phyloP scores from a whole-genome alignment of 1,139 yeast species.

The Taphrina sp. region DNA sequence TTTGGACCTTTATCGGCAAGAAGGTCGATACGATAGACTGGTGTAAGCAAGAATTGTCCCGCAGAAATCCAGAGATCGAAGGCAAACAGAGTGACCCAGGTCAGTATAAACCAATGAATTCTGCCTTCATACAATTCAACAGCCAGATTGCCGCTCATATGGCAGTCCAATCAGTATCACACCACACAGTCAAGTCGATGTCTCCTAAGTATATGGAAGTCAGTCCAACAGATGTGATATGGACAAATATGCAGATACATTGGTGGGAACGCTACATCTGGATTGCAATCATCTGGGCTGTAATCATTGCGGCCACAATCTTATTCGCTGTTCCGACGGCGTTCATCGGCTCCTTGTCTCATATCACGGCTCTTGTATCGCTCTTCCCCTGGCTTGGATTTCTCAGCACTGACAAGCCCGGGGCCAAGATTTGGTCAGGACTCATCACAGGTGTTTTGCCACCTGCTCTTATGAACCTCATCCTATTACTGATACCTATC shows the following conservation, averaged over 20 bases:
- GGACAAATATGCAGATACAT: conserved; percentile 78
- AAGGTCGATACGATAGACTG: conserved; percentile 82
- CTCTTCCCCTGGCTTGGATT: conserved; percentile 68
- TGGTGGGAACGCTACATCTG: conserved; percentile 82
- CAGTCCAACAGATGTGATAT: conserved; percentile 76
- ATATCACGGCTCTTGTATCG: conserved; percentile 67
- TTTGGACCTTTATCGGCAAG: conserved; percentile 57
- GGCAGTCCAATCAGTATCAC: conserved; percentile 73
- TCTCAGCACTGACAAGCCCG: conserved; percentile 47
- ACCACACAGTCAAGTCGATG: conserved; percentile 62
- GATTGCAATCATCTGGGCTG: conserved; percentile 51
- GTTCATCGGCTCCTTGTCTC: conserved; percentile 88
- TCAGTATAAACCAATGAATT: conserved; percentile 55
- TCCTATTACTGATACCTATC: conserved; percentile 82
- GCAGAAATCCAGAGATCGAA: conserved; percentile 61
- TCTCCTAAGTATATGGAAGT: conserved; percentile 63
- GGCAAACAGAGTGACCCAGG: conserved; percentile 42
- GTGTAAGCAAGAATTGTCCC: conserved; percentile 64
- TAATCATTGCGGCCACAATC: conserved; percentile 59
- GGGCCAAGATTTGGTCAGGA: conserved; percentile 66
- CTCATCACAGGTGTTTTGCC: conserved; percentile 84
- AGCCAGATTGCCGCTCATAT: conserved; percentile 84
- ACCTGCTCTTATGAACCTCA: conserved; percentile 71
- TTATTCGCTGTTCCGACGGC: conserved; percentile 98
- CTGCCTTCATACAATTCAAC: conserved; percentile 83